These are phyloP conservation scores for Lactarius tabidus DNA, from an alignment of 768 basidiomycete species.

Conservation along the genomic window DNA sequence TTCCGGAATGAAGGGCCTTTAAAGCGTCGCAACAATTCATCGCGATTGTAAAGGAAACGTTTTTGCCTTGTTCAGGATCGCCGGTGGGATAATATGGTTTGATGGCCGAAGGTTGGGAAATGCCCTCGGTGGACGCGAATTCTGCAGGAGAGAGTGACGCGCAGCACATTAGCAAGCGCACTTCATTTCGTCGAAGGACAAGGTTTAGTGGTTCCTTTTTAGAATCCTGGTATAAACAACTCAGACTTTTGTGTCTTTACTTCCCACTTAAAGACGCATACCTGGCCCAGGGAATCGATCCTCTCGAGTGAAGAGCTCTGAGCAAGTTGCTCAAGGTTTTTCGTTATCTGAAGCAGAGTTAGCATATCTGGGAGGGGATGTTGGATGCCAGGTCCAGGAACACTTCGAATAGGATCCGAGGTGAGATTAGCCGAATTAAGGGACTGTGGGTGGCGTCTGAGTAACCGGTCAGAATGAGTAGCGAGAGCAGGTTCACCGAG, in stretches of 20 bases:
- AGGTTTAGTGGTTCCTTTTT: not conserved
- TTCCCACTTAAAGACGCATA: not conserved
- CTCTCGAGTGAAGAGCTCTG: not conserved
- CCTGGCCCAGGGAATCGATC: not conserved
- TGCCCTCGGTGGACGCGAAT: constrained; percentile 11
- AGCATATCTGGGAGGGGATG: too few species aligned
- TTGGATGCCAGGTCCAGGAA: too few species aligned
- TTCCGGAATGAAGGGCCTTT: not conserved
- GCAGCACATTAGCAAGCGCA: constrained; percentile 15
- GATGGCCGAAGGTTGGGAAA: not conserved
- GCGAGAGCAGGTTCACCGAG: not conserved
- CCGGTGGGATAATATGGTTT: constrained; percentile 14
- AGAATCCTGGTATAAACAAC: not conserved
- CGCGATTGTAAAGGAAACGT: not conserved
- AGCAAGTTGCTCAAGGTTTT: not conserved
- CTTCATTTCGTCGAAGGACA: constrained; percentile 5
- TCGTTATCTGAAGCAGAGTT: constrained; percentile 9
- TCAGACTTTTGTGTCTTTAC: not conserved
- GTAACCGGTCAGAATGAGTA: not conserved
- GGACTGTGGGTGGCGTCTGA: not conserved
- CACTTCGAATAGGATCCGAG: too few species aligned
- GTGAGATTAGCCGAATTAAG: not conserved
- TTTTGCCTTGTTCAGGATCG: not conserved
- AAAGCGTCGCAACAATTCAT: constrained; percentile 3
- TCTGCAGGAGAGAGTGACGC: constrained; percentile 11